A percentile compares a stretch with the other conserved stretches of the same genome.
Evolutionary conservation across 1,139 yeast genomes (phyloP).

Genomic region (Nakaseomyces glabratus): DNA sequence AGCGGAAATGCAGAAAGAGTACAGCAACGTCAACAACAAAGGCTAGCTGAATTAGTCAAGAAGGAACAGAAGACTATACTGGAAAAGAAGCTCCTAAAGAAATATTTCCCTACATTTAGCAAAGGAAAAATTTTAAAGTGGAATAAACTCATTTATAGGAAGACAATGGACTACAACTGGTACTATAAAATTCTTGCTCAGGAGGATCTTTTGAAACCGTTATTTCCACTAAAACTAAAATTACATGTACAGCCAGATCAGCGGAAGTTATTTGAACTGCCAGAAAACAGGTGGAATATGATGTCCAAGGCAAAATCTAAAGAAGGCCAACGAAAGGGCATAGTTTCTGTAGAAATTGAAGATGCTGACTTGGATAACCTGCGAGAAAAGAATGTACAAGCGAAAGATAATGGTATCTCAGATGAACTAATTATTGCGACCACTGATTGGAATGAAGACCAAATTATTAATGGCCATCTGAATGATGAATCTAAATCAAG

Average conservation of each 20-base stretch:
- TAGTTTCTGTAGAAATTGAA: slow-evolving; percentile 18
- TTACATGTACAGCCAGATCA: slow-evolving; percentile 31
- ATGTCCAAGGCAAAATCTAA: slow-evolving; percentile 9
- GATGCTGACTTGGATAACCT: slow-evolving; percentile 29
- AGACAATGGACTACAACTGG: slow-evolving; percentile 24
- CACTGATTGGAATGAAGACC: slow-evolving; percentile 77
- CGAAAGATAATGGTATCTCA: slow-evolving; percentile 27
- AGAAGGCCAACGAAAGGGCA: slow-evolving; percentile 17
- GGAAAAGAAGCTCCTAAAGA: slow-evolving; percentile 14
- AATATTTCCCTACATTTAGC: slow-evolving; percentile 29
- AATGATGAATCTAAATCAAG: slow-evolving; percentile 7
- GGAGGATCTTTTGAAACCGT: slow-evolving; percentile 17
- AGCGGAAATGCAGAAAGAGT: no score
- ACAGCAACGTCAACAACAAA: slow-evolving; percentile 4
- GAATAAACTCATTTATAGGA: slow-evolving; percentile 29
- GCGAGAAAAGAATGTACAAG: slow-evolving; percentile 22
- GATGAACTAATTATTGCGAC: slow-evolving; percentile 63
- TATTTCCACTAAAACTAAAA: slow-evolving; percentile 24
- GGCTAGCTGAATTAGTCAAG: slow-evolving; percentile 14
- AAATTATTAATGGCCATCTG: slow-evolving; percentile 40
- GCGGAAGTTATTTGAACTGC: slow-evolving; percentile 22
- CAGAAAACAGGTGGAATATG: slow-evolving; percentile 15
- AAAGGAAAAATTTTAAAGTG: slow-evolving; percentile 27
- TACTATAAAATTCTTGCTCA: slow-evolving; percentile 16
- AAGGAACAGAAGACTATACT: slow-evolving; percentile 10